Percentiles rank a stretch among this genome's conserved stretches.
Evolutionary conservation across 2,329 filamentous ascomycete genomes (phyloP).

Genomic region (Colletotrichum spinosum): DNA sequence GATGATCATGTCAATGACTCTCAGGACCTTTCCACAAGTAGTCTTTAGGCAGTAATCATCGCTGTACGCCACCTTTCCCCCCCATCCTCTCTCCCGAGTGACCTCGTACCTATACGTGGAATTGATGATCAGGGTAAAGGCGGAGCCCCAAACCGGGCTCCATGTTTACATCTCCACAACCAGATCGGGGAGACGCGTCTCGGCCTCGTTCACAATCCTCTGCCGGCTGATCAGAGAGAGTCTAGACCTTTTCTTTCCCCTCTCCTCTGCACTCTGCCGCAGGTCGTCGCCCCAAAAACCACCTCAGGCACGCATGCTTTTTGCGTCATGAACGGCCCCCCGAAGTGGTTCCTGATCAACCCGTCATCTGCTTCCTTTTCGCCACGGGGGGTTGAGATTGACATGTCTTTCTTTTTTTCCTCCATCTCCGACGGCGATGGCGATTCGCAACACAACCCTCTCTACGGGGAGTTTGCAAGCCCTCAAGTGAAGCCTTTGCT

Average conservation of each 20-base stretch:
- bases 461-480: no score
- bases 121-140: neutral
- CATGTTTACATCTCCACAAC: constrained; percentile 16
- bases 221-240: constrained; percentile 5
- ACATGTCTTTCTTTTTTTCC: no score
- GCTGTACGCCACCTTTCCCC: no score
- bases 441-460: neutral
- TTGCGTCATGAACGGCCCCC: constrained; percentile 27
- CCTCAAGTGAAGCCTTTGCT: no score
- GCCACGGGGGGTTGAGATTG: constrained; percentile 9
- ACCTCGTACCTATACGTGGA: no score
- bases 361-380: constrained; percentile 2
- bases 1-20: no score
- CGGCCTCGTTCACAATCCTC: constrained; percentile 1
- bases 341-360: constrained; percentile 24
- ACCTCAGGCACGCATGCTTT: constrained; percentile 22
- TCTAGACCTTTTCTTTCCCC: constrained; percentile 13
- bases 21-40: no score
- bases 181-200: constrained; percentile 20
- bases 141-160: constrained; percentile 10
- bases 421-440: neutral
- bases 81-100: no score
- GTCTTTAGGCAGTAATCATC: no score
- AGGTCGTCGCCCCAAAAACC: neutral
- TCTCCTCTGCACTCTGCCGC: neutral